Conservation (phyloP, 305 asterid species). For the Ilex paraguariensis region DNA sequence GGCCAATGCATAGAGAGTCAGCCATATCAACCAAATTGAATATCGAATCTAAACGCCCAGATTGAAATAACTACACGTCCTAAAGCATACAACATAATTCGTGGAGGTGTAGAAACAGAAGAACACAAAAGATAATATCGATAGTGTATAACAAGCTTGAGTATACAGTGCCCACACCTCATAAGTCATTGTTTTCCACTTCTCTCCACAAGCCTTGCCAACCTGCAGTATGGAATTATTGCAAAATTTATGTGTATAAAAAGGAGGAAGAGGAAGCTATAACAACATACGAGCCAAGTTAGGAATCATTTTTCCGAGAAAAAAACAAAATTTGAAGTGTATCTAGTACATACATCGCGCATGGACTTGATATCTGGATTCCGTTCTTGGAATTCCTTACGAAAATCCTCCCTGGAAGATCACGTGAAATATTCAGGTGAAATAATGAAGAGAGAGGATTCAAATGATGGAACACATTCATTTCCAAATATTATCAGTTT, state of each 20-base stretch:
- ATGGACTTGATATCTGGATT: slow-evolving; percentile 87
- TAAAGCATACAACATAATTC: too few relatives aligned
- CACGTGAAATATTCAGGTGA: slow-evolving; percentile 3
- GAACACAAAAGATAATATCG: too few relatives aligned
- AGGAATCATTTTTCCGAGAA: background rate
- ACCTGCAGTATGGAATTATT: slow-evolving; percentile 38
- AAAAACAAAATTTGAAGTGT: slow-evolving; percentile 1
- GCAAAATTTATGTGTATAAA: background rate
- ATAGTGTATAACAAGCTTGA: background rate
- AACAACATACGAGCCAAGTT: background rate
- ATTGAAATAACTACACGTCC: too few relatives aligned
- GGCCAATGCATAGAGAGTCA: too few relatives aligned
- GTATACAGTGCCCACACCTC: slow-evolving; percentile 46
- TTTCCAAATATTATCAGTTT: too few relatives aligned
- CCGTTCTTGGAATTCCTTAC: slow-evolving; percentile 78
- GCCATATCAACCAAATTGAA: too few relatives aligned
- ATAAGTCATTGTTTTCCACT: slow-evolving; percentile 88
- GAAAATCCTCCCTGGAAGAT: slow-evolving; percentile 85
- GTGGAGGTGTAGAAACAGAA: background rate
- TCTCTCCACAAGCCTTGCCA: slow-evolving; percentile 94
- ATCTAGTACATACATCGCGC: slow-evolving; percentile 62
- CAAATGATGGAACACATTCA: too few relatives aligned
- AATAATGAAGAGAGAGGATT: background rate
- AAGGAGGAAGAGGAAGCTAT: slow-evolving; percentile 1
- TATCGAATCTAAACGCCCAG: too few relatives aligned